phyloP scores from a whole-genome alignment of 1,139 yeast species.

The Debaryomyces subglobosus region DNA sequence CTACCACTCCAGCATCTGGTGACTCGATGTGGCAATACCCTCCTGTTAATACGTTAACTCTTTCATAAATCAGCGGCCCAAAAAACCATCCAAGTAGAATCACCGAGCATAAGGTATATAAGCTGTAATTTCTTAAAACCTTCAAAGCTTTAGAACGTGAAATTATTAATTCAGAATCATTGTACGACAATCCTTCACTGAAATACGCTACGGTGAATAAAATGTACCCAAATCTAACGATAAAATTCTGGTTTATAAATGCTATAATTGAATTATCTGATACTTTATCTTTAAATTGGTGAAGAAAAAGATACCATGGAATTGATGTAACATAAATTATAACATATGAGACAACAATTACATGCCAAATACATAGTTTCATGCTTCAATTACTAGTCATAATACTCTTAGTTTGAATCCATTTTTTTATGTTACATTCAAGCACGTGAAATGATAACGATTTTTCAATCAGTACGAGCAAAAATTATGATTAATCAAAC shows the following conservation, averaged over 20 bases:
- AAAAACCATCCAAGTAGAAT: conserved; percentile 45
- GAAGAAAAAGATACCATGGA: conserved; percentile 19
- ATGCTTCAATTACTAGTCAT: not conserved
- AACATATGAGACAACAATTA: conserved; percentile 15
- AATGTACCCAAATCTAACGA: conserved; percentile 30
- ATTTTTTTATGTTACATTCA: not conserved
- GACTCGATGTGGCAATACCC: conserved; percentile 37
- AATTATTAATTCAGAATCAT: not conserved
- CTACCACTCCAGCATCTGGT: conserved; percentile 9
- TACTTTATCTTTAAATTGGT: conserved; percentile 16
- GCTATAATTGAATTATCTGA: conserved; percentile 18
- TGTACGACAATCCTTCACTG: not conserved
- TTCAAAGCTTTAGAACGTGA: not conserved
- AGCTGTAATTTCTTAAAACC: conserved; percentile 18
- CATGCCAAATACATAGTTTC: conserved; percentile 11
- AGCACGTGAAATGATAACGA: conserved; percentile 12
- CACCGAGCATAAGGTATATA: conserved; percentile 20
- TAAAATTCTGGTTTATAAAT: conserved; percentile 23
- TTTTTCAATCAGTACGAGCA: not conserved
- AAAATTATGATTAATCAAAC: not conserved
- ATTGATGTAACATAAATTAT: conserved; percentile 21
- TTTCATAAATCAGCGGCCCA: conserved; percentile 49
- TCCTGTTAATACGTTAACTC: conserved; percentile 42
- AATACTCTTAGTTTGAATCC: not conserved
- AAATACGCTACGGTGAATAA: conserved; percentile 30